Evolutionary conservation across 176 grass and related monocot species (phyloP).

Genomic region (Canna indica): DNA sequence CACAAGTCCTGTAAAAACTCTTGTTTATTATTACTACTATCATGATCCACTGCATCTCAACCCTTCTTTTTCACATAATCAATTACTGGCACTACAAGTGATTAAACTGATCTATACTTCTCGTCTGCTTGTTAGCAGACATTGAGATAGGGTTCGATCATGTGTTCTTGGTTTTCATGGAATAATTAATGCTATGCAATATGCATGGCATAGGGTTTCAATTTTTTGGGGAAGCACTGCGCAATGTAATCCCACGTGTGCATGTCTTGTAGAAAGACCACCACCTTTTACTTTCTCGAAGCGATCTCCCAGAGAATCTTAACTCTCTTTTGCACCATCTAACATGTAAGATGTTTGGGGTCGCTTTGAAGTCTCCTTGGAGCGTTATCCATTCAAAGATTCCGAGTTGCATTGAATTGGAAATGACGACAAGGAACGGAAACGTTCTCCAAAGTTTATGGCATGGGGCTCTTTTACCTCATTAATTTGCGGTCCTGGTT

Average conservation of each 20-base stretch:
- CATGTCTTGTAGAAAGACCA: conserved; percentile 11
- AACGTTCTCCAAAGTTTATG: background rate
- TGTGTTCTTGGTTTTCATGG: too few relatives aligned
- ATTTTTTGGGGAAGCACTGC: background rate
- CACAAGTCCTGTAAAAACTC: background rate
- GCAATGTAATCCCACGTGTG: conserved; percentile 4
- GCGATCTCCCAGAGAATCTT: conserved; percentile 7
- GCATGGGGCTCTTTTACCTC: background rate
- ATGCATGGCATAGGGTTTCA: background rate
- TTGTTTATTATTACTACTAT: background rate
- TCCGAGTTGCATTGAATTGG: background rate
- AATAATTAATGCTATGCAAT: background rate
- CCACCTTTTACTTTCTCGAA: conserved; percentile 15
- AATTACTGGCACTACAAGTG: too few relatives aligned
- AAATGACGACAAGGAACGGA: background rate
- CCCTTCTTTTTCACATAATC: background rate
- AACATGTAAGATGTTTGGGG: background rate
- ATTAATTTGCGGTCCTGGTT: too few relatives aligned
- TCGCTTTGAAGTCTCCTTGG: background rate
- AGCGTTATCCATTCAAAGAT: background rate
- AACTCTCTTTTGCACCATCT: background rate
- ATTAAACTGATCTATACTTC: too few relatives aligned
- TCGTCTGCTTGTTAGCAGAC: too few relatives aligned
- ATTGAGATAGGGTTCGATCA: too few relatives aligned
- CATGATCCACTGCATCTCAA: background rate